Percentiles rank a stretch among this genome's conserved stretches.
Evolutionary conservation across 768 basidiomycete genomes (phyloP).

Genomic region (Trametes cubensis): DNA sequence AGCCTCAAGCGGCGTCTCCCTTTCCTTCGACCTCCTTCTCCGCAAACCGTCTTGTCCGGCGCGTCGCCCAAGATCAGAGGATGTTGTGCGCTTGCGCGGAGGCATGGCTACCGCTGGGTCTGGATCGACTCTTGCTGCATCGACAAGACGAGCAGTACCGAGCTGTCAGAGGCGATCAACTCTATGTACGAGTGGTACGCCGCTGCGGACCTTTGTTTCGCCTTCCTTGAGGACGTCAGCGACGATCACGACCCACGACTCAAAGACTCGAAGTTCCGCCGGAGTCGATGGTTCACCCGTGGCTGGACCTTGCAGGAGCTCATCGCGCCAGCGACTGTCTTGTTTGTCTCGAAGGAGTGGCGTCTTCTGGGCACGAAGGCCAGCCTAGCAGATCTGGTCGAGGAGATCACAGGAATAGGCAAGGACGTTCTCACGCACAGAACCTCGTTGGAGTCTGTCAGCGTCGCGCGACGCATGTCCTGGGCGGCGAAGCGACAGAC

Average conservation of each 20-base stretch:
- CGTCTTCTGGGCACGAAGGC: slow-evolving; percentile 17
- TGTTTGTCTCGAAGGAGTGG: slow-evolving; percentile 16
- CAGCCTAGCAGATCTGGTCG: slow-evolving; percentile 12
- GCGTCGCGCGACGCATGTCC: slow-evolving; percentile 21
- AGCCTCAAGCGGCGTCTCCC: background rate
- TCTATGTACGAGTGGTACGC: slow-evolving; percentile 25
- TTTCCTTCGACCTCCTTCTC: background rate
- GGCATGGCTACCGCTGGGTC: slow-evolving; percentile 17
- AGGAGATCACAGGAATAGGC: slow-evolving; percentile 17
- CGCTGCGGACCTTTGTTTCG: slow-evolving; percentile 22
- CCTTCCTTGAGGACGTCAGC: slow-evolving; percentile 18
- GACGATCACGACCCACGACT: slow-evolving; percentile 18
- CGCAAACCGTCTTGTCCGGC: background rate
- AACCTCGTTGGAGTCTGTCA: slow-evolving; percentile 7
- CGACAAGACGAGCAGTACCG: slow-evolving; percentile 23
- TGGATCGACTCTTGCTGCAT: slow-evolving; percentile 25
- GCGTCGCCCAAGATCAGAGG: slow-evolving; percentile 8
- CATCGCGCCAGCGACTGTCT: slow-evolving; percentile 16
- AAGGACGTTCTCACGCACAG: slow-evolving; percentile 7
- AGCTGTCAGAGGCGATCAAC: slow-evolving; percentile 25
- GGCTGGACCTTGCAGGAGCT: slow-evolving; percentile 25
- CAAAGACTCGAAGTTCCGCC: slow-evolving; percentile 16
- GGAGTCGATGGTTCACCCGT: slow-evolving; percentile 23
- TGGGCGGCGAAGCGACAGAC: slow-evolving; percentile 24
- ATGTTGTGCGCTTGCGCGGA: slow-evolving; percentile 16